A percentile compares a stretch with the other conserved stretches of the same genome.
These are phyloP conservation scores for Amanita pseudoporphyria DNA, from an alignment of 768 basidiomycete species.

Conservation along the genomic window DNA sequence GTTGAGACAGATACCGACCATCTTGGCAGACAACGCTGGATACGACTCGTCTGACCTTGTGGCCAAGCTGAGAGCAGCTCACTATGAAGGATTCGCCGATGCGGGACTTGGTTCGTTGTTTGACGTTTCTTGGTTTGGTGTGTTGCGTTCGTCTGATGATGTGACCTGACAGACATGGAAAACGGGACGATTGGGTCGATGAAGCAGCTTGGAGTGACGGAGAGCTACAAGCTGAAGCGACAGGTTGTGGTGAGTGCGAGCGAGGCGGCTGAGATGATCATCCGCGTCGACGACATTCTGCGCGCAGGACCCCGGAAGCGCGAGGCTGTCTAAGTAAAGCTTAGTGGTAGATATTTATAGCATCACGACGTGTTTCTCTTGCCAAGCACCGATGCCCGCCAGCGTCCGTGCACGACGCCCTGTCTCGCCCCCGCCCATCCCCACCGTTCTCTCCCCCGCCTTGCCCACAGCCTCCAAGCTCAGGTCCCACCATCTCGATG, in stretches of 20 bases:
- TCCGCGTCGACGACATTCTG: constrained; percentile 91
- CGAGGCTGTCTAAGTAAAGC: constrained; percentile 56
- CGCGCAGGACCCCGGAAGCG: constrained; percentile 78
- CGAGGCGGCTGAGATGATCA: constrained; percentile 98
- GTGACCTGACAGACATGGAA: constrained; percentile 64
- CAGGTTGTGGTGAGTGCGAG: constrained; percentile 92
- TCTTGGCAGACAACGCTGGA: constrained; percentile 95
- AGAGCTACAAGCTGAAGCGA: constrained; percentile 95
- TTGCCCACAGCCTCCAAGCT: constrained; percentile 39
- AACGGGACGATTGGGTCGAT: constrained; percentile 80
- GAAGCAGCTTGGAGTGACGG: constrained; percentile 81
- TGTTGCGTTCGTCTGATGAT: background rate
- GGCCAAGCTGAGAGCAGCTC: constrained; percentile 79
- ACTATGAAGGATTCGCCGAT: constrained; percentile 81
- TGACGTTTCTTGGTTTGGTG: background rate
- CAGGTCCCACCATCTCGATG: constrained; percentile 62
- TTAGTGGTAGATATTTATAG: too few species aligned
- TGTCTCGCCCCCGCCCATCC: constrained; percentile 48
- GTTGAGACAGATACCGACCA: constrained; percentile 89
- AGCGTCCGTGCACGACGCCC: constrained; percentile 60
- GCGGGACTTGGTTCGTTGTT: constrained; percentile 70
- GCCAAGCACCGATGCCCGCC: constrained; percentile 17
- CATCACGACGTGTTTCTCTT: background rate
- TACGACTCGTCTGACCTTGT: constrained; percentile 97
- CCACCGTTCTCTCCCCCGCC: constrained; percentile 25